These are phyloP conservation scores for Trichomonas tenax DNA, from an alignment of 208 protist species.

Conservation along the genomic window DNA sequence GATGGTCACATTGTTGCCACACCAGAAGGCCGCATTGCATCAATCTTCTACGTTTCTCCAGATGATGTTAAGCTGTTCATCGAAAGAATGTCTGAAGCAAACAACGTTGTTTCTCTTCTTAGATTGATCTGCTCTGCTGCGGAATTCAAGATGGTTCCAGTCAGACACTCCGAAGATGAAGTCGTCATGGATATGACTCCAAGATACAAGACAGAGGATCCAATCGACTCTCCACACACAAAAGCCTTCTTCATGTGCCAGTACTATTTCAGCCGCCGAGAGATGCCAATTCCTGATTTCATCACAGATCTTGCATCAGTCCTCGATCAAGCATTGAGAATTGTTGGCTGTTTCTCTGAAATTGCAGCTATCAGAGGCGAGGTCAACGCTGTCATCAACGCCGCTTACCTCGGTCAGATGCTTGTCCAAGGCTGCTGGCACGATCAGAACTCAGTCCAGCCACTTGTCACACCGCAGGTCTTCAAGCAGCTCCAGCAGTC, in stretches of 20 bases:
- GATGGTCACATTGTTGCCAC: not conserved
- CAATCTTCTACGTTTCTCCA: not conserved
- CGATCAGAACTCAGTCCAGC: not conserved
- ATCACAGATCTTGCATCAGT: constrained; percentile 85
- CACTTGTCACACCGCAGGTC: not conserved
- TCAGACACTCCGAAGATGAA: constrained; percentile 96
- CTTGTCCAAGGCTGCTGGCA: not conserved
- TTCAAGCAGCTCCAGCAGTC: not conserved
- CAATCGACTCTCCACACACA: constrained; percentile 58
- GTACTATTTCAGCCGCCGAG: constrained; percentile 70
- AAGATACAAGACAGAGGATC: constrained; percentile 53
- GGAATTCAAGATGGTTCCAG: constrained; percentile 68
- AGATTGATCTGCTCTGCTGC: constrained; percentile 50
- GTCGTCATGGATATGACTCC: constrained; percentile 61
- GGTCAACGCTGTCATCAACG: not conserved
- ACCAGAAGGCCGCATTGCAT: not conserved
- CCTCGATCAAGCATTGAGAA: constrained; percentile 81
- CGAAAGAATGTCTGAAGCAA: not conserved
- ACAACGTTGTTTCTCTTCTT: constrained; percentile 1
- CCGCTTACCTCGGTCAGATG: not conserved
- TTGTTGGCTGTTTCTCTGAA: constrained; percentile 35
- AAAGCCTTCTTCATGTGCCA: constrained; percentile 93
- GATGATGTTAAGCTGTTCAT: not conserved
- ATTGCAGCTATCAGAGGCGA: not conserved
- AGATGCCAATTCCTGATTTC: constrained; percentile 89